Evolutionary conservation across 345 rosid species (phyloP), one percentile per base, ranked within the genome.

Genomic region (Fremontodendron californicum): DNA sequence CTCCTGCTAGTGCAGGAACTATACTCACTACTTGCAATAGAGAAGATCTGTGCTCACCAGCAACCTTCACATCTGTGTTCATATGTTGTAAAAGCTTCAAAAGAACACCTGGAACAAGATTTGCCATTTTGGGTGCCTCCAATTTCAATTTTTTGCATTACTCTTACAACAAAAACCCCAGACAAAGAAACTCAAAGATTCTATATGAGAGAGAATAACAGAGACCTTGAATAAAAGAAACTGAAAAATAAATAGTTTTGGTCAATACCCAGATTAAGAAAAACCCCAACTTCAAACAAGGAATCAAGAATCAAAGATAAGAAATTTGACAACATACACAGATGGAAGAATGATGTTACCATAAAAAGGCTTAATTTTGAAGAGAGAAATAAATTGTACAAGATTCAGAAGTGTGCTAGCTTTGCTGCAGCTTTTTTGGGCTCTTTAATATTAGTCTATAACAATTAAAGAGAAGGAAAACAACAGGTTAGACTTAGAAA

Each of bases 51-150:
- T 96, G 91, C 86, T 96, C 99, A 31, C 98, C 99, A 35, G 91
- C 93, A 82, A 96, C 92, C 82, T 93, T 96, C 75, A 93, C 89
- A 86, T 92, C 94, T n/a, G 97, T 91, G 88, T 92, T 89, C 96
- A 96, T 96, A 79, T 93, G 99, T 57, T 93, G 96, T 72, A 96
- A 86, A 61, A 96, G 97, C 90, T 96, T 96, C 81, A 96, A 91
- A 5, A 96, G 89, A 35, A 96, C 98, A 11, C 99, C 98, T 12
- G 99, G 98, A 23, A 93, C 94, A 78, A 96, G 94, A 88, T 85
- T 93, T 79, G 98, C 97, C 98, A 96, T 93, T 84, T 80, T 61
- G 49, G 57, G 78, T 62, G 33, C 77, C 78, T 57, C 81, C 87
- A 81, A 80, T 69, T n/a, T n/a, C n/a, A n/a, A n/a, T n/a, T n/a